Evolutionary conservation across 2,329 filamentous ascomycete species (phyloP), one percentile per base, ranked within the genome.

Genomic region (Chaetomiaceae sp.): DNA sequence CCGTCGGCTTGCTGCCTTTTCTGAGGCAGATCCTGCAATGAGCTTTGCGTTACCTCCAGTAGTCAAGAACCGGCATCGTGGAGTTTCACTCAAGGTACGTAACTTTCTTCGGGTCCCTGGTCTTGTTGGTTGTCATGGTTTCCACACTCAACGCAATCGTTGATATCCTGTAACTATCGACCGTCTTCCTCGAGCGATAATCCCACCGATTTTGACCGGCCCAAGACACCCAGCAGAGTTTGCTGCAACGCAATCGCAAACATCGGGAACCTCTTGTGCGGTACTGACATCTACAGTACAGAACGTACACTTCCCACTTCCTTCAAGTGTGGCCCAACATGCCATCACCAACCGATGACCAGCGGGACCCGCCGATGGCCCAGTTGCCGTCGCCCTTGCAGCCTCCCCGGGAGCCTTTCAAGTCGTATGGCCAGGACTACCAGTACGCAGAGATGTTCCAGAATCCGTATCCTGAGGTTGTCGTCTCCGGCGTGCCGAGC

Each of bases 361-460:
- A 49, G 15, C 23, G 29, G 20, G 40, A 36, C 19, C 52, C 53
- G 33, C 51, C 53, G n/a, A 40, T 31, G 43, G 55, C 55, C 6
- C 44, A 50, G n/a, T 9, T 40, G 25, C n/a, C n/a, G n/a, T 36
- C 52, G 15, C 25, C n/a, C 11, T 48, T 43, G 40, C 7, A 23
- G 9, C 20, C 49, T 9, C 27, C 33, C 11, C 19, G 25, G 20
- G 40, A 55, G 6, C 31, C 42, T 8, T 49, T 38, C 36, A 57
- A 53, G 39, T 38, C 39, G 4, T 60, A 46, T 19, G 52, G 47
- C 3, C 53, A 55, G 19, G 49, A 54, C 7, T 54, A 56, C 29
- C 52, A 53, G 14, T 61, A 57, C 51, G 55, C 59, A 19, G 59
- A 61, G 25, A 57, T 52, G 7, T 54, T 49, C 36, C 47, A 53